Evolutionary conservation across 2,329 filamentous ascomycete species (phyloP).

Genomic region (Hypoxylon sp.): DNA sequence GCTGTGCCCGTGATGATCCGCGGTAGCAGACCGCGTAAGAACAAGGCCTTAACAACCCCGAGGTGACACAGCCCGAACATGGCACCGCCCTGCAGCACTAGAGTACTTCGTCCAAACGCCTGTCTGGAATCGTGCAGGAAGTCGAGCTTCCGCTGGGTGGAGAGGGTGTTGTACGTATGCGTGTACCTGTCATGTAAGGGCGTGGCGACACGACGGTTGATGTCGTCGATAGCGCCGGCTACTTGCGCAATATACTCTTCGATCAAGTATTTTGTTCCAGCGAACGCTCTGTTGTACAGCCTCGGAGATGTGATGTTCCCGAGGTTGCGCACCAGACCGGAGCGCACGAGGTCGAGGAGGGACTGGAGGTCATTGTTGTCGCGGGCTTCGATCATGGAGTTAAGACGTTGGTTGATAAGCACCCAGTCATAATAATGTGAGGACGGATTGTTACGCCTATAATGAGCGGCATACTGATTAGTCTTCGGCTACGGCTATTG

Average conservation of each 20-base stretch:
- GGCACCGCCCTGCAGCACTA: constrained; percentile 89
- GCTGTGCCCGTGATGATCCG: constrained; percentile 92
- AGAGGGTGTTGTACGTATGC: constrained; percentile 58
- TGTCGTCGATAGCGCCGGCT: constrained; percentile 82
- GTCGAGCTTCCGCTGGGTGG: constrained; percentile 84
- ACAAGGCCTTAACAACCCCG: constrained; percentile 89
- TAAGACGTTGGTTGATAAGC: constrained; percentile 82
- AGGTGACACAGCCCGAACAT: constrained; percentile 93
- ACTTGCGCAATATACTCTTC: constrained; percentile 91
- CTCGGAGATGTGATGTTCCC: constrained; percentile 87
- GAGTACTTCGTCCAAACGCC: constrained; percentile 86
- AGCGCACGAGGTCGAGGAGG: constrained; percentile 83
- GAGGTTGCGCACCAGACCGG: constrained; percentile 84
- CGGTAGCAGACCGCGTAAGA: constrained; percentile 82
- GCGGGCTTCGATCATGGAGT: constrained; percentile 76
- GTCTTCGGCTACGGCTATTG: neutral
- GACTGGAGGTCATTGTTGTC: constrained; percentile 79
- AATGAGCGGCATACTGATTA: constrained; percentile 24
- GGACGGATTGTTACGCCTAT: constrained; percentile 82
- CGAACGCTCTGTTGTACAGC: constrained; percentile 86
- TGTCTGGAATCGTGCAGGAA: constrained; percentile 88
- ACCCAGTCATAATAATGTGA: constrained; percentile 88
- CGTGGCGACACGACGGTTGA: constrained; percentile 62
- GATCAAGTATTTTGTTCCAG: constrained; percentile 89
- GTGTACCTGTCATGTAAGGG: constrained; percentile 42